These are phyloP conservation scores for Annulohypoxylon nitens DNA, from an alignment of 495 filamentous ascomycete species.

Conservation along the genomic window DNA sequence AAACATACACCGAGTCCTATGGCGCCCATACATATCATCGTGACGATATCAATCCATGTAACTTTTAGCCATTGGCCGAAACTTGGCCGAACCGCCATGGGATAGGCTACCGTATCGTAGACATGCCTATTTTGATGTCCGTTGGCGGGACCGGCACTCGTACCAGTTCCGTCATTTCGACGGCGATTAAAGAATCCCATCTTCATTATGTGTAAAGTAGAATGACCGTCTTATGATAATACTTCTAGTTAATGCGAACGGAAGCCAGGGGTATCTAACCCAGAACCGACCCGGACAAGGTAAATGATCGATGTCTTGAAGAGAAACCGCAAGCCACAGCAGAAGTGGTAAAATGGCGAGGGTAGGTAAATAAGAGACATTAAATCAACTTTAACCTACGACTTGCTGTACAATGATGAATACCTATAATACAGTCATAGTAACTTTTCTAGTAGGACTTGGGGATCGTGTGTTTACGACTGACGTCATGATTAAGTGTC, in stretches of 20 bases:
- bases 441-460: slow-evolving; percentile 4
- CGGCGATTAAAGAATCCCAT: slow-evolving; percentile 52
- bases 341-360: background rate
- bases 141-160: slow-evolving; percentile 19
- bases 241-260: background rate
- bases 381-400: background rate
- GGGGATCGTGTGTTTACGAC: background rate
- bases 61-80: slow-evolving; percentile 70
- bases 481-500: slow-evolving; percentile 41
- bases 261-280: background rate
- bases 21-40: slow-evolving; percentile 68
- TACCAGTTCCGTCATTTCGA: slow-evolving; percentile 28
- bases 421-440: background rate
- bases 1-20: slow-evolving; percentile 68
- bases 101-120: slow-evolving; percentile 45
- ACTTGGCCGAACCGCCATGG: slow-evolving; percentile 58
- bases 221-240: background rate
- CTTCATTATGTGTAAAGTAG: background rate
- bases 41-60: slow-evolving; percentile 70
- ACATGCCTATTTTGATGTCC: slow-evolving; percentile 27
- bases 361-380: background rate
- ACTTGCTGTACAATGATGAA: background rate
- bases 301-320: background rate
- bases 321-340: background rate
- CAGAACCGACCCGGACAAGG: background rate